phyloP scores from a whole-genome alignment of 192 early-diverging fungal genomes.

The Gaertneriomyces semiglobifer region DNA sequence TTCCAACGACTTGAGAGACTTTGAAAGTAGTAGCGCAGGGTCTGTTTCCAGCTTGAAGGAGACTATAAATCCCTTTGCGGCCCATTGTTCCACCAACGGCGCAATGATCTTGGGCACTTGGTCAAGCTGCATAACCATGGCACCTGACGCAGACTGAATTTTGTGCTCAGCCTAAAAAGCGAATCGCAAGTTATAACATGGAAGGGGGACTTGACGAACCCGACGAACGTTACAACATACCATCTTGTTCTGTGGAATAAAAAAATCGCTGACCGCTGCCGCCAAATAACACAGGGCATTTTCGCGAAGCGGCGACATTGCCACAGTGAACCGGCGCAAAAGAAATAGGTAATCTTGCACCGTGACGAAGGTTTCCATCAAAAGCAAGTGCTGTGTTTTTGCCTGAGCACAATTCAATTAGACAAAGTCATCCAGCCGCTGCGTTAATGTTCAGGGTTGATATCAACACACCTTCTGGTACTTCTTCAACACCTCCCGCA shows the following conservation, averaged over 20 bases:
- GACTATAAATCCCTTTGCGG: constrained; percentile 79
- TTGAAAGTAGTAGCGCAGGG: constrained; percentile 68
- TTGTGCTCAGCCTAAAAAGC: constrained; percentile 76
- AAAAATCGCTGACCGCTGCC: constrained; percentile 98
- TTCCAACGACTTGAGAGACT: constrained; percentile 72
- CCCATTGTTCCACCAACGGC: constrained; percentile 94
- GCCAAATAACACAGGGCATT: constrained; percentile 93
- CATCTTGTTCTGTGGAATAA: constrained; percentile 91
- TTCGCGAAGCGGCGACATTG: constrained; percentile 62
- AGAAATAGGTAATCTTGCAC: constrained; percentile 90
- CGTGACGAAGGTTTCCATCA: constrained; percentile 85
- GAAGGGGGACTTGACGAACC: constrained; percentile 2
- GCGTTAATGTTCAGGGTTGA: neutral
- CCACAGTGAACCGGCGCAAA: constrained; percentile 68
- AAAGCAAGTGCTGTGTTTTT: constrained; percentile 57
- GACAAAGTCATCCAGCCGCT: neutral
- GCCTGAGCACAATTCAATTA: constrained; percentile 37
- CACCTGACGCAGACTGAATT: constrained; percentile 89
- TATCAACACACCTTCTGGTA: constrained; percentile 56
- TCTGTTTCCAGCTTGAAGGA: constrained; percentile 99
- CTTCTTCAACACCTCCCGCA: constrained; percentile 59
- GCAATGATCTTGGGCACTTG: constrained; percentile 96
- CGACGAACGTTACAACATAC: constrained; percentile 33
- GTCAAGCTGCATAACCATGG: constrained; percentile 82
- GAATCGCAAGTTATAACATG: constrained; percentile 5